Evolutionary conservation across 73 alveolate species (phyloP), one percentile per base, ranked within the genome.

Genomic region (Paramecium pentaurelia): DNA sequence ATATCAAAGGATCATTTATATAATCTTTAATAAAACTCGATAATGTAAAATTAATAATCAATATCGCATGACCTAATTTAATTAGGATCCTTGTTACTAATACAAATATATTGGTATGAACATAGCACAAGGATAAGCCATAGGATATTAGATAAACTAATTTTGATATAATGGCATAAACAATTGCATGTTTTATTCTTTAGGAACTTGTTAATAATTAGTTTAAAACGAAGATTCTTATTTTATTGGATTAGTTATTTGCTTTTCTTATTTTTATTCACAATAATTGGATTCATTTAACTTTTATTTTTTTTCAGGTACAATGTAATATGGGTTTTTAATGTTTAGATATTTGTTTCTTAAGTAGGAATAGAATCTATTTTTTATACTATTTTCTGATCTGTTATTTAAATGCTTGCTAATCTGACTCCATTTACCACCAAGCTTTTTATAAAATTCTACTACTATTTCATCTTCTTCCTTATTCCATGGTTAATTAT

Each of bases 381-480:
- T 98, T 87, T 98, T 98, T 18, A 98, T 97, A 47, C 98, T 94
- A 93, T 97, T 98, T 91, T 98, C 99, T 30, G 99, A 97, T 89
- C 99, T 92, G 16, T 98, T 98, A 18, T 95, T 95, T 36, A 98
- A 96, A 71, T 60, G 92, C 77, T 95, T 95, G 11, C 97, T 45
- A 22, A 98, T 98, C 77, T 96, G 97, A 80, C 98, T 93, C 99
- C 99, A 98, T 95, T 96, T 98, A 51, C 96, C 97, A 20, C 99
- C 99, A 73, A 96, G 20, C 30, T 59, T 38, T 51, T 92, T 60
- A 49, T 84, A 92, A 32, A 45, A 68, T 30, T 84, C 92, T 40
- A 92, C 58, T 16, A 92, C 60, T 44, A 32, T 92, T 80, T 86
- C 92, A 83, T 92, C 95, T 36, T 92, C 95, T 40, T 92, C 95